Base-by-base conservation (phyloP, 345 rosid genomes). In the Mangifera indica region DNA sequence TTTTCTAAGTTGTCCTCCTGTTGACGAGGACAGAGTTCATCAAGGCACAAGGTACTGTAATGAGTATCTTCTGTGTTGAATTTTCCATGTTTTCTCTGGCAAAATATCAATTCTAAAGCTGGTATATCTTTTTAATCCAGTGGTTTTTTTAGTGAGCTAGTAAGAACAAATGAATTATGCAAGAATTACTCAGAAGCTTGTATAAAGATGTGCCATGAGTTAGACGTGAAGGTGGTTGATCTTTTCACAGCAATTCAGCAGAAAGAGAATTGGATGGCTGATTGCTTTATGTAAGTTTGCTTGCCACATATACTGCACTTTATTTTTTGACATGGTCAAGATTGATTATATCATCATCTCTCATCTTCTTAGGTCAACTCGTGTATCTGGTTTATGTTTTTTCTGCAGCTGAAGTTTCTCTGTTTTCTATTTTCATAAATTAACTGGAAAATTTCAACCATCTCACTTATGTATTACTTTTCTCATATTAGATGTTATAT, bases 141-240 rank as follows among this genome's bases (percentile, higher is more conserved):
- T 80, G 90, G 67, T 60, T 69, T 71, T 68, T 77, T 95, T 63
- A 89, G 98, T 49, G 89, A 89, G 78, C 80, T 96, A 13, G 85
- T 88, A 15, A 90, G 97, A 58, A 93, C 98, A 42, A 96, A 96
- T 72, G 95, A 93, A 80, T 72, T 93, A 48, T 96, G 98, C 85
- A 82, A 73, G 67, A 66, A 52, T 42, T 96, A 96, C 74, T 84
- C 99, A 10, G 96, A 93, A 69, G 97, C 93, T 37, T 93, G 99
- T 68, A 59, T 88, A 66, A 78, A 88, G 77, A 82, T 93, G 56
- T 93, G 96, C 87, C 61, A 77, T 70, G 98, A 91, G 74, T 71
- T 96, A 59, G 93, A 73, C 29, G 52, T 96, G 70, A 76, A 87
- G 78, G 96, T 83, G 52, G 83, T 93, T 48, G 87, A 96, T 81